A percentile compares a stretch with the other conserved stretches of the same genome.
These are phyloP conservation scores for Flueggea neowawraea DNA, from an alignment of 441 rosid genomes.

Conservation along the genomic window DNA sequence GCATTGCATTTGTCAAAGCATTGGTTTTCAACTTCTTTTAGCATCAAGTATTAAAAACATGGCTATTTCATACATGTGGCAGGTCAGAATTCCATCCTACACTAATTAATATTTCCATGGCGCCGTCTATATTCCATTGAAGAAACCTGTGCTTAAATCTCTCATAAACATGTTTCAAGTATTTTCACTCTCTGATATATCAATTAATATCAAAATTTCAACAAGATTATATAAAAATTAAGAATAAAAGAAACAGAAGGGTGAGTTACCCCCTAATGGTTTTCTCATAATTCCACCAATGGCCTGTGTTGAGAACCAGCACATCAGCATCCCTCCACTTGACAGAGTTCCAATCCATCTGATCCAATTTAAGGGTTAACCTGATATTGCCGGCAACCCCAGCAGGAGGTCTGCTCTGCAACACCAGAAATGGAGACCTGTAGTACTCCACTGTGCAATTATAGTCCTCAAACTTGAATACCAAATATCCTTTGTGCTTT, in stretches of 20 bases:
- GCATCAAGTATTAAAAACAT: no score
- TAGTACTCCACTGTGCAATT: slow-evolving; percentile 92
- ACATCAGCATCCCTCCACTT: slow-evolving; percentile 79
- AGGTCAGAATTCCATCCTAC: no score
- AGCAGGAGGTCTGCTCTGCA: slow-evolving; percentile 78
- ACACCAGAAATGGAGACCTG: slow-evolving; percentile 83
- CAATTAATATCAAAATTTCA: neutral
- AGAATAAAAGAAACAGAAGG: neutral
- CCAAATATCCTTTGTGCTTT: slow-evolving; percentile 90
- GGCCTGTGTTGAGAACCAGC: slow-evolving; percentile 81
- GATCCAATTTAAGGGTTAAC: slow-evolving; percentile 70
- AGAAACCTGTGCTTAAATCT: no score
- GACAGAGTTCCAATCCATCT: slow-evolving; percentile 74
- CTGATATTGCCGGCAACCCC: slow-evolving; percentile 48
- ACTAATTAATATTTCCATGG: no score
- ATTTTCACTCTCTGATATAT: neutral
- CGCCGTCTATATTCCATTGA: no score
- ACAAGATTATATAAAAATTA: slow-evolving; percentile 1
- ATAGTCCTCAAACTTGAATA: slow-evolving; percentile 75
- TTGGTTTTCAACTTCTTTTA: no score
- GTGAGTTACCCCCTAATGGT: slow-evolving; percentile 65
- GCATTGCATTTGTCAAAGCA: no score
- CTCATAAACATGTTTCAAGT: no score
- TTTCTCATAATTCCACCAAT: slow-evolving; percentile 99
- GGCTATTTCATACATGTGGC: no score